Conservation (phyloP, 805 yeast genomes). For the Kuraishia hungarica region DNA sequence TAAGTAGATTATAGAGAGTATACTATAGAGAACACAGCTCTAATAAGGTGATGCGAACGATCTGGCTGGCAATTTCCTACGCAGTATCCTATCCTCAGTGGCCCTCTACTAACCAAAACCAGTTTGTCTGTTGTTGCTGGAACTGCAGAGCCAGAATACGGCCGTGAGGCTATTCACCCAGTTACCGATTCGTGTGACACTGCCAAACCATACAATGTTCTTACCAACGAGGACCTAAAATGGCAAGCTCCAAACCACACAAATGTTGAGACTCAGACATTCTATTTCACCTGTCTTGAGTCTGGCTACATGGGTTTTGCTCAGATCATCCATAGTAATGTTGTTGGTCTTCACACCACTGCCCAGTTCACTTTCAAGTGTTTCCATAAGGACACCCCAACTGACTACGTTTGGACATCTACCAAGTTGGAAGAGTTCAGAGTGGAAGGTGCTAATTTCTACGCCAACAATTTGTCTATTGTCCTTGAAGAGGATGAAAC, state of each 20-base stretch:
- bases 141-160: slow-evolving; percentile 95
- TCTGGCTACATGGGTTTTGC: slow-evolving; percentile 76
- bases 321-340: slow-evolving; percentile 88
- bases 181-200: slow-evolving; percentile 38
- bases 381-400: slow-evolving; percentile 44
- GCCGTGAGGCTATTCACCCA: slow-evolving; percentile 86
- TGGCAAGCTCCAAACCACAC: slow-evolving; percentile 75
- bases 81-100: too few species aligned
- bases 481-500: slow-evolving; percentile 40
- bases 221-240: slow-evolving; percentile 58
- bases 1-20: too few species aligned
- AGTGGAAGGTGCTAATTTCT: slow-evolving; percentile 67
- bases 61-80: too few species aligned
- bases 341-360: slow-evolving; percentile 79
- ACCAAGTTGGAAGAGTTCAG: slow-evolving; percentile 77
- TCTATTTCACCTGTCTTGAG: slow-evolving; percentile 64
- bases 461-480: slow-evolving; percentile 65
- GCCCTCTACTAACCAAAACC: too few species aligned
- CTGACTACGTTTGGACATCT: slow-evolving; percentile 76
- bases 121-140: slow-evolving; percentile 87
- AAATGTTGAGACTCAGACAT: slow-evolving; percentile 93
- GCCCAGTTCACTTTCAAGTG: slow-evolving; percentile 92
- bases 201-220: slow-evolving; percentile 48
- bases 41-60: too few species aligned
- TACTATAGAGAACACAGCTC: too few species aligned